Base-by-base conservation (phyloP, 495 filamentous ascomycete genomes). In the Staphylotrichum longicolle region DNA sequence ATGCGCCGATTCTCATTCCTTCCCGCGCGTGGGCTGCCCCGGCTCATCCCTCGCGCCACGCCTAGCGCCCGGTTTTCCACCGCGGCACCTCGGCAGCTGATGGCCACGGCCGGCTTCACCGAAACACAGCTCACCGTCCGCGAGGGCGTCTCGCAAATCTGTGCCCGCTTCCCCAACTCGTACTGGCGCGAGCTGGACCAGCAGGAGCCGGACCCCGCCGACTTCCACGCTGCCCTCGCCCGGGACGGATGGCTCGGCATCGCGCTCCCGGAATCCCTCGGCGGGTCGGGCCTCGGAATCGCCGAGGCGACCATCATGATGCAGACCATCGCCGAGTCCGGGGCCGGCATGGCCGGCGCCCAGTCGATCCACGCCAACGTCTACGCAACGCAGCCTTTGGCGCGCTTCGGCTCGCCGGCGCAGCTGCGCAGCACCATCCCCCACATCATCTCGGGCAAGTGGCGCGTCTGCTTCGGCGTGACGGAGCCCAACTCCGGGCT, bases 301-400 rank as follows among this genome's bases (percentile, higher is more conserved):
- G 87, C 86, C 15, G 89, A 92, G 68, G 89, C 90, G 6, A 90
- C 88, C 2, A 89, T 91, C 83, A 90, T 93, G 87, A 81, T 93
- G 77, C 89, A 93, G 63, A 89, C 88, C 20, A 90, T 92, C 60
- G 81, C 87, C 20, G 88, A 91, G 74, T 83, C 83, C 35, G 88
- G 89, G 7, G 89, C 88, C 37, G 88, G 89, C 5, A 88, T 91
- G 74, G 88, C 88, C 6, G 89, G 89, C 5, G 88, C 90, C 0
- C 88, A 92, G 63, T 78, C 85, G 10, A 87, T 91, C 50, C 88
- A 91, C 70, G 88, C 88, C 9, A 78, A 80, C 62, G 87, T 92
- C 14, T 91, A 91, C 71, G 89, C 87, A 9, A 91, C 89, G 2
- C 87, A 91, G 69, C 89, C 88, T 42, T 76, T 91, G 9, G 85